These are phyloP conservation scores for Trypanosoma grayi DNA, from an alignment of 208 protist genomes.

Conservation along the genomic window DNA sequence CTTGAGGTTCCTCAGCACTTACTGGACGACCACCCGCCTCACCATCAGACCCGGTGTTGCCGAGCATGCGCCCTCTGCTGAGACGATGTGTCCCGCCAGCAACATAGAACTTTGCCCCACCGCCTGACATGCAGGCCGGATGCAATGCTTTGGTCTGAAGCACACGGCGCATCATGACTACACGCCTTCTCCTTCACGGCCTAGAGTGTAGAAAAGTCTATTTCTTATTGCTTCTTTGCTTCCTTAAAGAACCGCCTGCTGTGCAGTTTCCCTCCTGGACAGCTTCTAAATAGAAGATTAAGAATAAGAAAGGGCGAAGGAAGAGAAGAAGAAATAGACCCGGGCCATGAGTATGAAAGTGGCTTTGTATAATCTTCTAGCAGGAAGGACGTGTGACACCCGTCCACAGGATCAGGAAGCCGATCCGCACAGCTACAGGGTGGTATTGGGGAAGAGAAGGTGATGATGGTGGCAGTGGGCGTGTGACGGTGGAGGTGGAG, in stretches of 20 bases:
- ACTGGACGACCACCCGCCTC: background rate
- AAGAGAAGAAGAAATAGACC: background rate
- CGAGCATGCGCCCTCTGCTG: background rate
- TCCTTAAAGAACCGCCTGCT: no score
- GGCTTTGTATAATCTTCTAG: no score
- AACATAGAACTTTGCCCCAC: constrained; percentile 5
- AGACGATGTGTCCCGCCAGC: background rate
- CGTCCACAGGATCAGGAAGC: no score
- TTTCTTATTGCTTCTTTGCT: background rate
- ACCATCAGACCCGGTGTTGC: background rate
- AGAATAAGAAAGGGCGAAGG: background rate
- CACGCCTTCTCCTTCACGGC: no score
- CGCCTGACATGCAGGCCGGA: background rate
- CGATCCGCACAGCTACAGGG: no score
- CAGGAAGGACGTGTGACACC: no score
- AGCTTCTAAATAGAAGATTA: no score
- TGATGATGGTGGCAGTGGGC: no score
- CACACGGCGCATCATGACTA: constrained; percentile 29
- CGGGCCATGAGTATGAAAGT: no score
- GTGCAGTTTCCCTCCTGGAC: no score
- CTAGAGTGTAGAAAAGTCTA: background rate
- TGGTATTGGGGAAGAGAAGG: no score
- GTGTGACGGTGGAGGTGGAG: no score
- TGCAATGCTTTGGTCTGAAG: constrained; percentile 2
- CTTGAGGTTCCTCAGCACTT: background rate